These are phyloP conservation scores for Raddia distichophylla DNA, from an alignment of 176 grass and related monocot species.

Conservation along the genomic window DNA sequence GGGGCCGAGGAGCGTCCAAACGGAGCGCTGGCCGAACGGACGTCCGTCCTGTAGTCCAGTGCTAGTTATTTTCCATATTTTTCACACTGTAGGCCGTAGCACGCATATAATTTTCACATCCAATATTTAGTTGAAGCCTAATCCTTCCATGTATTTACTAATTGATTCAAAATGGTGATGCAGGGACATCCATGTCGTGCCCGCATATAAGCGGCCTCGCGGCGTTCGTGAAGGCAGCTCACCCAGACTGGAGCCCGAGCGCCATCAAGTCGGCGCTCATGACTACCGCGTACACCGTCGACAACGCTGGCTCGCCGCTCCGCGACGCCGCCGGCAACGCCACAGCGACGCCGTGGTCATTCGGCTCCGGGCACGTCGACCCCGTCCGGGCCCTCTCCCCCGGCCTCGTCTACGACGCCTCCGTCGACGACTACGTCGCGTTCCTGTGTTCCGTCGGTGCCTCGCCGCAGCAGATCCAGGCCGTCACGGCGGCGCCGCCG, in stretches of 20 bases:
- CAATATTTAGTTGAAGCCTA: too few species aligned
- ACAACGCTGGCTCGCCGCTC: constrained; percentile 65
- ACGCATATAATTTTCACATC: too few species aligned
- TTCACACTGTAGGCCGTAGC: too few species aligned
- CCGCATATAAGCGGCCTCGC: constrained; percentile 86
- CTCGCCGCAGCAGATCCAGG: constrained; percentile 61
- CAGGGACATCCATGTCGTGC: constrained; percentile 97
- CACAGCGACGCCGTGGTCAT: constrained; percentile 68
- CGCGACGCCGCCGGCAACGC: constrained; percentile 62
- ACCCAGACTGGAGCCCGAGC: constrained; percentile 95
- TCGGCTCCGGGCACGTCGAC: constrained; percentile 77
- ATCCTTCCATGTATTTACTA: neutral
- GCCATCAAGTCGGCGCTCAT: constrained; percentile 89
- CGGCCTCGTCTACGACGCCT: constrained; percentile 78
- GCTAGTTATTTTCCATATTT: too few species aligned
- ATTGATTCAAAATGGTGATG: neutral
- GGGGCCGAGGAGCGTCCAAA: too few species aligned
- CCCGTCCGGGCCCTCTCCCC: constrained; percentile 76
- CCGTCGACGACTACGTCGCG: constrained; percentile 69
- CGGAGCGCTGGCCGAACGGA: too few species aligned
- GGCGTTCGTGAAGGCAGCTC: constrained; percentile 74
- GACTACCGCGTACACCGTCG: constrained; percentile 80
- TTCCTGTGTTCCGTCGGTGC: constrained; percentile 81
- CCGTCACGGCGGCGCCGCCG: constrained; percentile 45
- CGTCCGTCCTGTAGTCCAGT: too few species aligned